phyloP scores from a whole-genome alignment of 768 basidiomycete genomes.

The Rhizopogon salebrosus region DNA sequence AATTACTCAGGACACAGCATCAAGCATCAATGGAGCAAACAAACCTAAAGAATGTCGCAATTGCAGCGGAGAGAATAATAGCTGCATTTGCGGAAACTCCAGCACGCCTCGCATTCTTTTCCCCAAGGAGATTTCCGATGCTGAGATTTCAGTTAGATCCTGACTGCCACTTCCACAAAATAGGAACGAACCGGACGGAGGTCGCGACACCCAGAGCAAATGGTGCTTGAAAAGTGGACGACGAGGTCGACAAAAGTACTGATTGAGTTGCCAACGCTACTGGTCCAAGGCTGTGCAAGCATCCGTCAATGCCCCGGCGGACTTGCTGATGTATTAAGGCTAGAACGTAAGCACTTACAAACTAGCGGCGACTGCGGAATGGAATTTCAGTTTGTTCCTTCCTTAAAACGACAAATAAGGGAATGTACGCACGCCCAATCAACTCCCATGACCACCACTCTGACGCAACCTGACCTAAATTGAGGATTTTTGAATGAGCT shows the following conservation, averaged over 20 bases:
- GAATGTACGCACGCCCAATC: conserved; percentile 38
- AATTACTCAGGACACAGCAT: neutral
- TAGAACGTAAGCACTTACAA: conserved; percentile 29
- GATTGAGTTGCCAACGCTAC: conserved; percentile 83
- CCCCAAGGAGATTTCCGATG: conserved; percentile 86
- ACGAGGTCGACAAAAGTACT: conserved; percentile 70
- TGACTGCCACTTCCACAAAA: neutral
- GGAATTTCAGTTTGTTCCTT: conserved; percentile 1
- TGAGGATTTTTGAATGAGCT: neutral
- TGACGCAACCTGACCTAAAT: conserved; percentile 65
- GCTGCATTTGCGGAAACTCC: conserved; percentile 60
- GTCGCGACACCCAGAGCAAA: conserved; percentile 77
- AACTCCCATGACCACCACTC: conserved; percentile 99
- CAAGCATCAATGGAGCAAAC: neutral
- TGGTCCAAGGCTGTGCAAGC: conserved; percentile 61
- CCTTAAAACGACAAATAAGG: neutral
- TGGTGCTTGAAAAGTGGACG: conserved; percentile 77
- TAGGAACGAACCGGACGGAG: conserved; percentile 62
- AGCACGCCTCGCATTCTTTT: conserved; percentile 68
- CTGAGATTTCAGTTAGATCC: conserved; percentile 29
- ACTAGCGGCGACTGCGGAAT: conserved; percentile 44
- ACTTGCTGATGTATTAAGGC: neutral
- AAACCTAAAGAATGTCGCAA: conserved; percentile 61
- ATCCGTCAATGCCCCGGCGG: conserved; percentile 10
- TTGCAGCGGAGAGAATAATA: conserved; percentile 55